Evolutionary conservation across 2,329 filamentous ascomycete species (phyloP), one percentile per base, ranked within the genome.

Genomic region (Helminthosporium solani): DNA sequence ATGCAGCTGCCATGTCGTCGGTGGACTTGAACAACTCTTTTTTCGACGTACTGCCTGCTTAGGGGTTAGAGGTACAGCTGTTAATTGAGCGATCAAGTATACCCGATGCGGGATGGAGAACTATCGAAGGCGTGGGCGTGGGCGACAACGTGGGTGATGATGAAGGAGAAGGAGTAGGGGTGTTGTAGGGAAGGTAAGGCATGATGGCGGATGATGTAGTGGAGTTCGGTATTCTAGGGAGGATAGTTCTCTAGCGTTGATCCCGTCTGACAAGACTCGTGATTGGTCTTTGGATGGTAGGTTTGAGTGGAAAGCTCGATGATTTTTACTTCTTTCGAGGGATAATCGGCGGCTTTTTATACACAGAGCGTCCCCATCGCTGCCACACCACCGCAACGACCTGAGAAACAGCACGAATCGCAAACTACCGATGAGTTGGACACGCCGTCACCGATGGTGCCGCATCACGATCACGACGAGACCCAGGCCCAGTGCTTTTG

Each of bases 81-180:
- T 55, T 54, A 56, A 62, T 53, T 64, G 61, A 60, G 62, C 58
- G 66, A 65, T 68, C 62, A 61, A 61, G 62, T 67, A 68, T 69
- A 70, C 67, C 67, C 66, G 64, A 63, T 61, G 63, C 56, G 60
- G 66, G 63, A 66, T 63, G 57, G 48, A 70, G 66, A 61, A 70
- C 64, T 67, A 70, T 70, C 53, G 67, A 67, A 16, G 67, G 66
- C 35, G 35, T 25, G 49, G 64, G 44, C 42, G 38, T 60, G 30
- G 60, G 55, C 45, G 62, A 59, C 33, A 61, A 47, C 46, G 47
- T 62, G 37, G 67, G 64, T 54, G 66, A 67, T 53, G 63, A 56
- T 46, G 61, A 56, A 56, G 67, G 60, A 59, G 66, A 67, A 50
- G 66, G 55, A 56, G 61, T 55, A 54, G 64, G 47, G 53, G 64